A percentile compares a stretch with the other conserved stretches of the same genome.
Conservation (phyloP, 208 protist genomes). For the Strigomonas culicis region DNA sequence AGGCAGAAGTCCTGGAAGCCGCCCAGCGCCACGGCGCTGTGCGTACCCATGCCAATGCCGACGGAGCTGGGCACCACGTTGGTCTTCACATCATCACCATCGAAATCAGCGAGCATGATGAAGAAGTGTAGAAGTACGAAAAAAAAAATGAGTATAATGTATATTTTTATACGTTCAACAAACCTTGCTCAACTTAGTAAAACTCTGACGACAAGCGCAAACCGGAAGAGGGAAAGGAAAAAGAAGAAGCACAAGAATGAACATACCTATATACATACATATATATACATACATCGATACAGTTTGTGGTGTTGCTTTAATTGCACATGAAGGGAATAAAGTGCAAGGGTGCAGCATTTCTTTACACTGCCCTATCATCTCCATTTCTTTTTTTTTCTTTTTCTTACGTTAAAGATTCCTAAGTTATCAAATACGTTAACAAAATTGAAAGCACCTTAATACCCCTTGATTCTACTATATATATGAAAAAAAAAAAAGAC, state of each 20-base stretch:
- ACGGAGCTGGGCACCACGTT: conserved; percentile 68
- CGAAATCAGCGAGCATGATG: conserved; percentile 83
- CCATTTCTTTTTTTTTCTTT: conserved; percentile 5
- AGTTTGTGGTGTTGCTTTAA: too few species aligned
- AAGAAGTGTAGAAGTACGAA: conserved; percentile 9
- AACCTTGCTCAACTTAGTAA: too few species aligned
- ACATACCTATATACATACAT: too few species aligned
- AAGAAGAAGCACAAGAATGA: background rate
- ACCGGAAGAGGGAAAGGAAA: conserved; percentile 3
- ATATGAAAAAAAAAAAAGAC: conserved; percentile 10
- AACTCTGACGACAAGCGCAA: too few species aligned
- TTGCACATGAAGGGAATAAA: too few species aligned
- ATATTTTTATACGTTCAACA: conserved; percentile 13
- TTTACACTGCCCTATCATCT: too few species aligned
- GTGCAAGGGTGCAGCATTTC: too few species aligned
- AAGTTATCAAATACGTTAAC: background rate
- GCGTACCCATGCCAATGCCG: conserved; percentile 77
- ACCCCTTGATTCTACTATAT: background rate
- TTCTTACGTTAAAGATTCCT: too few species aligned
- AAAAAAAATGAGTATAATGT: conserved; percentile 11
- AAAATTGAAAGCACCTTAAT: conserved; percentile 13
- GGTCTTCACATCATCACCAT: conserved; percentile 83
- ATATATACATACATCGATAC: too few species aligned
- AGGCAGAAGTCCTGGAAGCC: conserved; percentile 99
- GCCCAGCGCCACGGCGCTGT: conserved; percentile 90